A percentile compares a stretch with the other conserved stretches of the same genome.
Evolutionary conservation across 2,329 filamentous ascomycete species (phyloP).

Genomic region (Scedosporium aurantiacum): DNA sequence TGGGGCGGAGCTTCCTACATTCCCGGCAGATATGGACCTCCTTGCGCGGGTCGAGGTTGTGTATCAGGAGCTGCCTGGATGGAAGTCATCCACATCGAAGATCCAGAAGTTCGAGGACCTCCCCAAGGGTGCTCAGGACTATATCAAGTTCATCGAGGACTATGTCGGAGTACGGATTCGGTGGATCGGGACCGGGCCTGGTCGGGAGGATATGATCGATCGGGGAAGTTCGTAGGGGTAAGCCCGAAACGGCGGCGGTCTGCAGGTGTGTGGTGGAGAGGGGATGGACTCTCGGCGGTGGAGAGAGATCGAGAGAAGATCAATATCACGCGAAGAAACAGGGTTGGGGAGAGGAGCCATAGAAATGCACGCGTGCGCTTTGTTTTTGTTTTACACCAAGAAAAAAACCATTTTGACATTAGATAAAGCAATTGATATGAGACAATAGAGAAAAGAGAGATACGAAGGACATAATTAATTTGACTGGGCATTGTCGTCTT

Average conservation of each 20-base stretch:
- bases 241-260: not conserved
- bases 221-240: not conserved
- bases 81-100: constrained; percentile 53
- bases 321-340: no score
- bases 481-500: no score
- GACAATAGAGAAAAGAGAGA: no score
- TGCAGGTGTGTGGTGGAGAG: not conserved
- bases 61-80: constrained; percentile 59
- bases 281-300: no score
- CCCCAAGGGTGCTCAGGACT: constrained; percentile 52
- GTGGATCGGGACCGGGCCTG: constrained; percentile 57
- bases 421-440: no score
- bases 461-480: no score
- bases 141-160: constrained; percentile 57
- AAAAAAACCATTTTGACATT: no score
- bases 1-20: constrained; percentile 42
- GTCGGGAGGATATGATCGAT: constrained; percentile 51
- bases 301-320: no score
- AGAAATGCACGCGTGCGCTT: no score
- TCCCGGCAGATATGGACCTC: constrained; percentile 50
- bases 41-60: constrained; percentile 51
- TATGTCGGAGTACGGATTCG: constrained; percentile 46
- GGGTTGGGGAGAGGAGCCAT: no score
- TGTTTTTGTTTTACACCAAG: no score
- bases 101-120: constrained; percentile 50